Base-by-base conservation (phyloP, 495 filamentous ascomycete genomes). In the Paragyromitra xinjiangensis region DNA sequence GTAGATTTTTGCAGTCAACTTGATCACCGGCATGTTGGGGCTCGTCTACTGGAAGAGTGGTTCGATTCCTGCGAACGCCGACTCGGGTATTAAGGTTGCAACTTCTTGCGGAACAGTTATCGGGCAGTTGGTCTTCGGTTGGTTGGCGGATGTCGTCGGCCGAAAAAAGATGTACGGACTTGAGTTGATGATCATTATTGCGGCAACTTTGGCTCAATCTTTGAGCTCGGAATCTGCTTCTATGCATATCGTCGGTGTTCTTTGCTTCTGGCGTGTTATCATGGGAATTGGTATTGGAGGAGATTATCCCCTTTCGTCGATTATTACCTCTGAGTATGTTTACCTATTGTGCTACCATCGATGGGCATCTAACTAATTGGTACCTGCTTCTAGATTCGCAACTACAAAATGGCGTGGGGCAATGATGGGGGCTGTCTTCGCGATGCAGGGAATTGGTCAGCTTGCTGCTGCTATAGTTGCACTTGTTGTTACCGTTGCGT, bases 211-310 rank as follows among this genome's bases (percentile, higher is more conserved):
- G 55, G 93, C 91, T 65, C 92, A 95, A 83, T 83, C 91, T 56
- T 86, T 96, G 58, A 83, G 89, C n/a, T 89, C 91, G 8, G 83
- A 84, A 37, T 93, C 92, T n/a, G 86, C 85, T 12, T 88, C 89
- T 1, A 88, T 94, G 67, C 88, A 91, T 40, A 89, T 96, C 66
- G 86, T 91, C 62, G 94, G 93, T 66, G 75, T 94, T 68, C 87
- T 96, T 56, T 89, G 94, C 82, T 97, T 97, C 87, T 97, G 94
- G 94, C 90, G 94, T 83, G 89, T 96, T 0, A 81, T 97, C 7
- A 94, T 95, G 90, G 91, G 92, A 45, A 86, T 93, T 37, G 93
- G 93, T 55, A 94, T 95, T 62, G 93, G 93, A 75, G 92, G 93
- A 75, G 94, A 96, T 83, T 95, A 95, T 81, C 94, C 94, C 0